phyloP scores from a whole-genome alignment of 768 basidiomycete genomes.

The Roridomyces roridus region DNA sequence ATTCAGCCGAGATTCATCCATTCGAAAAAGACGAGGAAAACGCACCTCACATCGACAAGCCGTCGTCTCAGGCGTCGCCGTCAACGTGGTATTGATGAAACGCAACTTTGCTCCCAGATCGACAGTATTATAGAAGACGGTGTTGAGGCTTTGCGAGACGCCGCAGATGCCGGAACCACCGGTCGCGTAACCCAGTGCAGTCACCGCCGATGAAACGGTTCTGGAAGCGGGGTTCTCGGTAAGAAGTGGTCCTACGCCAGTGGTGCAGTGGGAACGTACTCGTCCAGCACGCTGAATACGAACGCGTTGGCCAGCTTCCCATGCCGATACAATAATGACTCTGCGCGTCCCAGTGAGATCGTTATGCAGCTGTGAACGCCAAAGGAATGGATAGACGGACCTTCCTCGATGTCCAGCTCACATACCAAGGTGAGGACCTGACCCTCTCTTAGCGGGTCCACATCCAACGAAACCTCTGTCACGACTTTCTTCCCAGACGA shows the following conservation, averaged over 20 bases:
- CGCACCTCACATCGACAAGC: constrained; percentile 49
- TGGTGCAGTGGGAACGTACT: no score
- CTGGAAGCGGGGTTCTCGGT: constrained; percentile 30
- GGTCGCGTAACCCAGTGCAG: constrained; percentile 38
- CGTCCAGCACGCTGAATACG: constrained; percentile 50
- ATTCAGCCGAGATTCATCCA: not conserved
- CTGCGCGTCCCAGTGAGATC: constrained; percentile 30
- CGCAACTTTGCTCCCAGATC: constrained; percentile 49
- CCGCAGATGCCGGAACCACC: constrained; percentile 36
- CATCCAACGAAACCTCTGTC: constrained; percentile 15
- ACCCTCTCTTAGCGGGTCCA: constrained; percentile 14
- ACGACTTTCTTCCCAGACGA: constrained; percentile 1
- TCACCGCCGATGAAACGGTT: constrained; percentile 47
- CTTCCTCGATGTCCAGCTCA: constrained; percentile 51
- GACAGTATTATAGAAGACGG: constrained; percentile 49
- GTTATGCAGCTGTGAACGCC: no score
- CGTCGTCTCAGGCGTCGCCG: constrained; percentile 27
- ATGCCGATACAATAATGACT: constrained; percentile 47
- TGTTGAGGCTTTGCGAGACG: constrained; percentile 53
- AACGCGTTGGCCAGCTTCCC: constrained; percentile 51
- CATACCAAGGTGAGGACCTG: constrained; percentile 36
- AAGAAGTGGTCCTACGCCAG: no score
- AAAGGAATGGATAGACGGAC: constrained; percentile 34
- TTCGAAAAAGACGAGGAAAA: not conserved
- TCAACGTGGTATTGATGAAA: constrained; percentile 46